Percentiles rank a stretch among this genome's conserved stretches.
These are phyloP conservation scores for Hypericum perforatum DNA, from an alignment of 345 rosid genomes.

Conservation along the genomic window DNA sequence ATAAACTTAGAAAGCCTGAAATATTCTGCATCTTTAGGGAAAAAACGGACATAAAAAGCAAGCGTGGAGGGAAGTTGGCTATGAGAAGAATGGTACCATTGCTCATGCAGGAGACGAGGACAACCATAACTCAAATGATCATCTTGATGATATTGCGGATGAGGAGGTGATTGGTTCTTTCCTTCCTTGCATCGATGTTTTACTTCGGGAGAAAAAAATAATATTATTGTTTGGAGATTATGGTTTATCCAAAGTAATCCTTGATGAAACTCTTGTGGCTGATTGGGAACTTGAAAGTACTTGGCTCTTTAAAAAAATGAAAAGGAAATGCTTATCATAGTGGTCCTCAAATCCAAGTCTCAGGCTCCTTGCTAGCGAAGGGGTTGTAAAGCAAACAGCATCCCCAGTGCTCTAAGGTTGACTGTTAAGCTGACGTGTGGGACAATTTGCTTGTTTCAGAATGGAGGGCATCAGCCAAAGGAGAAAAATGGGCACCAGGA, in stretches of 20 bases:
- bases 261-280: neutral
- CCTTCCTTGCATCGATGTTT: neutral
- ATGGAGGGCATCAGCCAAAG: constrained; percentile 32
- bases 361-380: too few relatives aligned
- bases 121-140: constrained; percentile 34
- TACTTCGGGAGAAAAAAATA: neutral
- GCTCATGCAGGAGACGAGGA: constrained; percentile 43
- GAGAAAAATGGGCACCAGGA: constrained; percentile 50
- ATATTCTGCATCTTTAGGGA: constrained; percentile 27
- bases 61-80: constrained; percentile 45
- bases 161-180: constrained; percentile 41
- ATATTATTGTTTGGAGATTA: neutral
- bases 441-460: constrained; percentile 23
- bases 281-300: too few relatives aligned
- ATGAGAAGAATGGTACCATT: constrained; percentile 38
- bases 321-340: too few relatives aligned
- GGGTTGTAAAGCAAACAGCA: too few relatives aligned
- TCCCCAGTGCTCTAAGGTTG: too few relatives aligned
- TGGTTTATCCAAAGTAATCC: neutral
- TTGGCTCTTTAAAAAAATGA: too few relatives aligned
- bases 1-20: constrained; percentile 1
- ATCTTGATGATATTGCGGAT: constrained; percentile 41
- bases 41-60: constrained; percentile 54
- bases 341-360: too few relatives aligned
- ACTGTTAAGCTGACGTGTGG: neutral